These are phyloP conservation scores for Fusarium sp. DNA, from an alignment of 2,329 filamentous ascomycete species.

Conservation along the genomic window DNA sequence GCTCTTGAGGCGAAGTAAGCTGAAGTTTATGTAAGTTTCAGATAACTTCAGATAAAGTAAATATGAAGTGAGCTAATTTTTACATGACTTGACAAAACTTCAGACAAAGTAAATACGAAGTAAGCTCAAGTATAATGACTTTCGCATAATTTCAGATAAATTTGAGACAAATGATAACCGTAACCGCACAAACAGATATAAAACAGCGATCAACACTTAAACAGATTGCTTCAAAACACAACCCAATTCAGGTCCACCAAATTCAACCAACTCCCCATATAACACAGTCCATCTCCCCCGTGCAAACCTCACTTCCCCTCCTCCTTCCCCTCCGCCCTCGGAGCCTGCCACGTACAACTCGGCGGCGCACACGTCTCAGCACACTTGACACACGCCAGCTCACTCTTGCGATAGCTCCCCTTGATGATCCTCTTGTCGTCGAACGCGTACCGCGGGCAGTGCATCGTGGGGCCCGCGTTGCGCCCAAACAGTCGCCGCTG, in stretches of 20 bases:
- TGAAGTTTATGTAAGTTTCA: too few species aligned
- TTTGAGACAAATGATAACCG: not conserved
- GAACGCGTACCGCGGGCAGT: slow-evolving; percentile 46
- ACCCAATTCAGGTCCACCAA: too few species aligned
- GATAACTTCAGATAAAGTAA: too few species aligned
- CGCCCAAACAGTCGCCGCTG: slow-evolving; percentile 47
- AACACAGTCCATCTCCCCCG: too few species aligned
- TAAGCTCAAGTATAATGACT: too few species aligned
- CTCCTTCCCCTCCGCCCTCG: slow-evolving; percentile 25
- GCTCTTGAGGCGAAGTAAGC: too few species aligned
- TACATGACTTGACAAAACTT: too few species aligned
- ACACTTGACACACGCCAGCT: slow-evolving; percentile 47
- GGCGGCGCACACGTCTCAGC: slow-evolving; percentile 49
- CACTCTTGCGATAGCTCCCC: slow-evolving; percentile 44
- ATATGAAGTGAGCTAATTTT: too few species aligned
- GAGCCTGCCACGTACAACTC: slow-evolving; percentile 48
- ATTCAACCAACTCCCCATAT: too few species aligned
- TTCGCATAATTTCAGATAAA: too few species aligned
- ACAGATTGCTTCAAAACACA: not conserved
- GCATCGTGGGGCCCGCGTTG: slow-evolving; percentile 40
- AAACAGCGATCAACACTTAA: not conserved
- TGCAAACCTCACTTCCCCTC: slow-evolving; percentile 5
- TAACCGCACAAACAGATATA: not conserved
- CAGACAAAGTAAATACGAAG: too few species aligned
- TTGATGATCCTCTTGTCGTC: slow-evolving; percentile 49